phyloP scores from a whole-genome alignment of 495 filamentous ascomycete genomes.

The Neurospora sp. region DNA sequence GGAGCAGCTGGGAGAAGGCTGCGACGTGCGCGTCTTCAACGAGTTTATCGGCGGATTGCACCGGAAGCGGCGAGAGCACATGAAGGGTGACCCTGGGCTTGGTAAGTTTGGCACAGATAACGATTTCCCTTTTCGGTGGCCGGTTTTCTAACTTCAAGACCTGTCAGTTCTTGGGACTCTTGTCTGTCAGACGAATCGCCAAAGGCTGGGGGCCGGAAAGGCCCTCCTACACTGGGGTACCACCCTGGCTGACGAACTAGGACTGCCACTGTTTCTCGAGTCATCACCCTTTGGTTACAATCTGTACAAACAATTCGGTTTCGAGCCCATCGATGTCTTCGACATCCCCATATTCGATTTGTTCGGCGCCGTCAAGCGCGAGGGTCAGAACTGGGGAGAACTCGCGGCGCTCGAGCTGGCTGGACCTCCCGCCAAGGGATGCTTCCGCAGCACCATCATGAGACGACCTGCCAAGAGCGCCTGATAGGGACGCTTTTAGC shows the following conservation, averaged over 20 bases:
- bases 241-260: conserved; percentile 18
- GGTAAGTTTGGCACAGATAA: conserved; percentile 9
- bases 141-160: neutral
- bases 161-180: conserved; percentile 17
- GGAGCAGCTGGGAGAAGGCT: conserved; percentile 17
- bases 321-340: conserved; percentile 11
- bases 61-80: conserved; percentile 1
- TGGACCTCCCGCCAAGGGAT: conserved; percentile 12
- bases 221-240: conserved; percentile 16
- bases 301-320: conserved; percentile 19
- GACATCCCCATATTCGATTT: conserved; percentile 15
- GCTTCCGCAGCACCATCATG: conserved; percentile 18
- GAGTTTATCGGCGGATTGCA: conserved; percentile 18
- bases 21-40: conserved; percentile 9
- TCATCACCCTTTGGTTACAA: conserved; percentile 18
- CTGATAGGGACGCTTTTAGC: neutral
- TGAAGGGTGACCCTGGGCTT: conserved; percentile 16
- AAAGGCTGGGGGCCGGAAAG: conserved; percentile 18
- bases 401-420: conserved; percentile 12
- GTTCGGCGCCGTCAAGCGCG: conserved; percentile 8
- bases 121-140: neutral
- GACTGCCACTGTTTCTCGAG: conserved; percentile 14
- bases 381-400: conserved; percentile 17
- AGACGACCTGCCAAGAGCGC: conserved; percentile 7
- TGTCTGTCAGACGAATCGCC: conserved; percentile 10